Evolutionary conservation across 805 yeast species (phyloP).

Genomic region (Jamesozyma rosinii): DNA sequence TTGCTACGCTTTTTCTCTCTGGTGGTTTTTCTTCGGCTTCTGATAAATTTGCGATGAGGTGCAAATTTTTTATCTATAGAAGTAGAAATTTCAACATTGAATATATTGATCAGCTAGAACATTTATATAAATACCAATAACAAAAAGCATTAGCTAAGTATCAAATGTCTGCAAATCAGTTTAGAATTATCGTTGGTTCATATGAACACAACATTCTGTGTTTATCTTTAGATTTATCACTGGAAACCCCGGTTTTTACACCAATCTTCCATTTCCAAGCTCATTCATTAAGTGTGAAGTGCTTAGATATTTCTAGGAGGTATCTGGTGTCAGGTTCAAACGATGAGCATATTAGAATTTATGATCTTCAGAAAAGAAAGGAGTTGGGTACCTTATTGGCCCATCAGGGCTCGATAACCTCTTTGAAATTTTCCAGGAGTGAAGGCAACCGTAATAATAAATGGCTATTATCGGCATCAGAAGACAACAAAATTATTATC

Average conservation of each 20-base stretch:
- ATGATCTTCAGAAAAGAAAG: constrained; percentile 86
- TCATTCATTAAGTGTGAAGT: constrained; percentile 78
- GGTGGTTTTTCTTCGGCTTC: neutral
- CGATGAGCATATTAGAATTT: constrained; percentile 90
- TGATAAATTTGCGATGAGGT: neutral
- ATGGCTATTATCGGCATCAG: constrained; percentile 87
- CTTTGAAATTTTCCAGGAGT: constrained; percentile 60
- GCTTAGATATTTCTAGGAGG: constrained; percentile 73
- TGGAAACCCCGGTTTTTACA: constrained; percentile 56
- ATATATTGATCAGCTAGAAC: too few species aligned
- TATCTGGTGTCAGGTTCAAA: constrained; percentile 89
- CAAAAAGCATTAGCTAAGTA: too few species aligned
- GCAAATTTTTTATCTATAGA: neutral
- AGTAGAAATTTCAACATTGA: neutral
- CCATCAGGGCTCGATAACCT: constrained; percentile 82
- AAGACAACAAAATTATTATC: constrained; percentile 78
- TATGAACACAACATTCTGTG: constrained; percentile 90
- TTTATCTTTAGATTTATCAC: constrained; percentile 58
- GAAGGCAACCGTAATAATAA: constrained; percentile 31
- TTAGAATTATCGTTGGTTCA: constrained; percentile 86
- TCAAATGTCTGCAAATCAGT: constrained; percentile 31
- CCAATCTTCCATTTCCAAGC: constrained; percentile 96
- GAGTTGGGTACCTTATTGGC: constrained; percentile 85
- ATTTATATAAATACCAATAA: too few species aligned
- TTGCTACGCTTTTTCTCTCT: too few species aligned